Percentiles rank a stretch among this genome's conserved stretches.
Conservation (phyloP, 2,329 filamentous ascomycete species). For the Penicillium griseofulvum region DNA sequence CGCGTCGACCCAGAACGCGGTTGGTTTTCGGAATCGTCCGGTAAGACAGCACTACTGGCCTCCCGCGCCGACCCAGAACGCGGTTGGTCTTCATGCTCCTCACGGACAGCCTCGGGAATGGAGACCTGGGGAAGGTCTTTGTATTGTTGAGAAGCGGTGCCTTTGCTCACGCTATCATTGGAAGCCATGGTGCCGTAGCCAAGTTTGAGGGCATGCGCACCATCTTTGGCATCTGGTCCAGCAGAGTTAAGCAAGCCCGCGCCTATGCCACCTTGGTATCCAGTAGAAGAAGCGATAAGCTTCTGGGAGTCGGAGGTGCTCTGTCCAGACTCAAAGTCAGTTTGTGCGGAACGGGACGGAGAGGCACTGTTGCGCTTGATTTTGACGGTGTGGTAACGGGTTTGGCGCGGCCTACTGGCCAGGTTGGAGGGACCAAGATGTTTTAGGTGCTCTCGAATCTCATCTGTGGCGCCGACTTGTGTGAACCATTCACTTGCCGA, state of each 20-base stretch:
- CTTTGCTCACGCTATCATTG: constrained; percentile 28
- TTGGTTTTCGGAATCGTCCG: neutral
- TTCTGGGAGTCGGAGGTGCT: constrained; percentile 41
- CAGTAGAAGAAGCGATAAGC: constrained; percentile 29
- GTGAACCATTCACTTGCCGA: constrained; percentile 36
- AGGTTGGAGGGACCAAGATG: constrained; percentile 64
- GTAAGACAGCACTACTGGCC: constrained; percentile 15
- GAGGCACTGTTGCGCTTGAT: constrained; percentile 57
- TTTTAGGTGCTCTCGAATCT: constrained; percentile 59
- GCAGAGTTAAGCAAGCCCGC: constrained; percentile 55
- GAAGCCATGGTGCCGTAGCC: constrained; percentile 52
- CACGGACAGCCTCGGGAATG: constrained; percentile 33
- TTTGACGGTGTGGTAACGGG: constrained; percentile 62
- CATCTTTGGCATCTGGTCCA: constrained; percentile 61
- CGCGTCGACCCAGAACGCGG: constrained; percentile 12
- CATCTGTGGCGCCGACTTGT: constrained; percentile 53
- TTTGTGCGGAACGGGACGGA: constrained; percentile 36
- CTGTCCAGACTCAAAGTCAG: constrained; percentile 38
- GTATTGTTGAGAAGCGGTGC: constrained; percentile 20
- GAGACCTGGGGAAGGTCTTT: constrained; percentile 27
- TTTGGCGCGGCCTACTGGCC: constrained; percentile 59
- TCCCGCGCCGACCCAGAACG: constrained; percentile 15
- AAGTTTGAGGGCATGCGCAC: constrained; percentile 59
- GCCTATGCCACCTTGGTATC: constrained; percentile 53
- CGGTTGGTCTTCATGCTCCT: constrained; percentile 30